Evolutionary conservation across 2,329 filamentous ascomycete genomes (phyloP), one percentile per base, ranked within the genome.

Genomic region (Conoideocrella luteorostrata): DNA sequence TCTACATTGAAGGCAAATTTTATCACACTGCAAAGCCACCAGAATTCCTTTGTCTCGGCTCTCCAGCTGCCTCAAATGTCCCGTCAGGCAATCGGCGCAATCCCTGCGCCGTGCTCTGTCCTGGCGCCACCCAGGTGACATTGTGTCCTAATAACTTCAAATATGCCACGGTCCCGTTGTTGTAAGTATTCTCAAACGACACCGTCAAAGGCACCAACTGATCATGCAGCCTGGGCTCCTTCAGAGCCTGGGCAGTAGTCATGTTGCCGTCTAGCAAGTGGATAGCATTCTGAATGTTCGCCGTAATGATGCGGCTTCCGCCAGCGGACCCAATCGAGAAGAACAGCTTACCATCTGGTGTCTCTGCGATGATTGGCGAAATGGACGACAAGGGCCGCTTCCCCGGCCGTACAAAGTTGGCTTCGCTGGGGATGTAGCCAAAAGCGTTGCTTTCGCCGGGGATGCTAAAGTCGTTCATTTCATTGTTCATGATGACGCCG

Each of bases 311-410:
- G 4, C 87, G 75, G 33, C 82, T 88, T 0, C 90, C 90, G 1
- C 90, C 90, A 0, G 89, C 88, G 0, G 87, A 80, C 4, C 88
- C 88, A 0, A 86, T 78, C 15, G 83, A 72, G 47, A 90, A 77
- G 57, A 84, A 87, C 0, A 95, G 70, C 2, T 71, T 74, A 0
- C 82, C 78, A 45, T 89, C 80, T 1, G 77, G 65, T 22, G 79
- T 72, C 54, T 90, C 86, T 44, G 84, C 84, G 33, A 96, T 94
- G 23, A 80, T 74, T 0, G 87, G 86, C 0, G 82, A 78, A 49
- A 91, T 90, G 39, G 82, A 88, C 0, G 83, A 88, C 4, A 94
- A 69, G 0, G 88, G 86, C 0, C 88, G 75, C 65, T 94, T 94
- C 12, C 82, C 81, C 0, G 88, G 85, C 0, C 75, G 73, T 56